A percentile compares a stretch with the other conserved stretches of the same genome.
These are phyloP conservation scores for Erythrophleum ivorense DNA, from an alignment of 331 rosid species.

Conservation along the genomic window DNA sequence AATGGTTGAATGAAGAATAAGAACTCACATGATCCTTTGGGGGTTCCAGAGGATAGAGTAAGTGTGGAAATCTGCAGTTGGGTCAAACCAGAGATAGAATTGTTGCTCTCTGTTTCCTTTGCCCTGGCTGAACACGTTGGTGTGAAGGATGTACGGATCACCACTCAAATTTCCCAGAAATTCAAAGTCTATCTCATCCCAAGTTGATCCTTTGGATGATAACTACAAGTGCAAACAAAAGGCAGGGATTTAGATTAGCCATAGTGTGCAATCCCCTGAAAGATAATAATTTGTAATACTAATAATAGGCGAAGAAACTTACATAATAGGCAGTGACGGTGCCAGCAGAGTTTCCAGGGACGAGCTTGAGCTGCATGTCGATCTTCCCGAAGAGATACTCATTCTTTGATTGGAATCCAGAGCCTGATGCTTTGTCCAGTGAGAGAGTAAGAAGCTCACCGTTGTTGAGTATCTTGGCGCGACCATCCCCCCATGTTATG, in stretches of 20 bases:
- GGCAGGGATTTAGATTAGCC: background rate
- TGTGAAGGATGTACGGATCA: conserved; percentile 52
- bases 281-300: background rate
- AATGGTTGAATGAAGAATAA: background rate
- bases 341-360: conserved; percentile 46
- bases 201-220: conserved; percentile 41
- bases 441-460: conserved; percentile 63
- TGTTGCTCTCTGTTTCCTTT: conserved; percentile 61
- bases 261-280: background rate
- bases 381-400: conserved; percentile 56
- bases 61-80: conserved; percentile 55
- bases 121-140: conserved; percentile 56
- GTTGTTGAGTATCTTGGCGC: conserved; percentile 51
- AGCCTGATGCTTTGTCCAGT: conserved; percentile 62
- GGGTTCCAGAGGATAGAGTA: conserved; percentile 76
- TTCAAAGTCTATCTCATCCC: conserved; percentile 62
- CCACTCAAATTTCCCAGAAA: conserved; percentile 59
- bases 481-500: conserved; percentile 42
- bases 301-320: background rate
- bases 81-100: conserved; percentile 62
- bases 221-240: conserved; percentile 16
- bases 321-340: conserved; percentile 63
- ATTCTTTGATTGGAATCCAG: conserved; percentile 58
- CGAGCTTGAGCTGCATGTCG: conserved; percentile 67
- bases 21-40: conserved; percentile 56